Conservation (phyloP, 768 basidiomycete species). For the Cystofilobasidium bisporidii region DNA sequence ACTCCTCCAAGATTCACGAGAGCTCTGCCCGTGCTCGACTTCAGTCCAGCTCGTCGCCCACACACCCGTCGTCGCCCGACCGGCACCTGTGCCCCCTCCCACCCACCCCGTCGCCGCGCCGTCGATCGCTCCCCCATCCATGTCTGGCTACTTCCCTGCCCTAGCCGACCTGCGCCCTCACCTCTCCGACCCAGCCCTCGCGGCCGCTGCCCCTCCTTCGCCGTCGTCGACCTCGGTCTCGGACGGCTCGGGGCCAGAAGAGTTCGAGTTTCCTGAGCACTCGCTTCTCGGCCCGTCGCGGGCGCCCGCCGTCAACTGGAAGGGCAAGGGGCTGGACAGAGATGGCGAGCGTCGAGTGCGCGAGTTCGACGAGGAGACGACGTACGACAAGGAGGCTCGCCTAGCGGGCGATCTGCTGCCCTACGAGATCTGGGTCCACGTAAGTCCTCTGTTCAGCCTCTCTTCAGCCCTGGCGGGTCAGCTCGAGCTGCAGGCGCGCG, state of each 20-base stretch:
- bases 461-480: too few species aligned
- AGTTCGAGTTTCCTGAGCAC: conserved; percentile 6
- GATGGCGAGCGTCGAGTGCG: background rate
- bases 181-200: conserved; percentile 10
- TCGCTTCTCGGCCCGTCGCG: background rate
- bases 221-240: conserved; percentile 25
- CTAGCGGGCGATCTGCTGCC: conserved; percentile 15
- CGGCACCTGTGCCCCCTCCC: too few species aligned
- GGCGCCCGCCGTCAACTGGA: background rate
- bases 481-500: too few species aligned
- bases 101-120: too few species aligned
- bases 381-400: background rate
- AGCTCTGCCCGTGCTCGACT: too few species aligned
- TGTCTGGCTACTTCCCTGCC: background rate
- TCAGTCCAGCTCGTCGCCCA: too few species aligned
- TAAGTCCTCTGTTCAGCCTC: too few species aligned
- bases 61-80: background rate
- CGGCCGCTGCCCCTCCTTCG: conserved; percentile 2
- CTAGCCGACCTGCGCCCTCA: background rate
- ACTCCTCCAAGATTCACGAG: too few species aligned
- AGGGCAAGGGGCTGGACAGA: too few species aligned
- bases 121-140: too few species aligned
- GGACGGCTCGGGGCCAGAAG: conserved; percentile 1
- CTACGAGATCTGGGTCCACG: conserved; percentile 21
- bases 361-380: background rate